These are phyloP conservation scores for Abortiporus biennis DNA, from an alignment of 1,284 basidiomycete species.

Conservation along the genomic window DNA sequence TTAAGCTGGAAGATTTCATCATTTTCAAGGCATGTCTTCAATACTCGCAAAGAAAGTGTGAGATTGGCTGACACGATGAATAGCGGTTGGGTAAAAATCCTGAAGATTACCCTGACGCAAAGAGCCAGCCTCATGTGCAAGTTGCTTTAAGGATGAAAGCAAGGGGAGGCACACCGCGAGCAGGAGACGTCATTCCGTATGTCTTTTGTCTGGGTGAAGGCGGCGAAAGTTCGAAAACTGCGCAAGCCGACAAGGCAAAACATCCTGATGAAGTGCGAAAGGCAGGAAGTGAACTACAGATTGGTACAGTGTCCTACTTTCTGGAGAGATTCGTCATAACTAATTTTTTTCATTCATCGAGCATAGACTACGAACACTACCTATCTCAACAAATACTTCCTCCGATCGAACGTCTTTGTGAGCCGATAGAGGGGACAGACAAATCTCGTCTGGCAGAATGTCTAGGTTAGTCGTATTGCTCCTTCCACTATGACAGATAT, in stretches of 20 bases:
- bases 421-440: conserved; percentile 95
- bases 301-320: conserved; percentile 48
- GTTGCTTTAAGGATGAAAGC: conserved; percentile 91
- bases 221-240: conserved; percentile 68
- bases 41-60: background rate
- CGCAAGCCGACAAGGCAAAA: conserved; percentile 87
- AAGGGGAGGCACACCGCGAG: conserved; percentile 73
- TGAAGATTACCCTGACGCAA: conserved; percentile 94
- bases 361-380: conserved; percentile 86
- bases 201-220: conserved; percentile 85
- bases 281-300: conserved; percentile 57
- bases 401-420: conserved; percentile 92
- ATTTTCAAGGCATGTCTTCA: conserved; percentile 71
- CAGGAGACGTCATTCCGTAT: conserved; percentile 94
- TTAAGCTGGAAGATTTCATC: conserved; percentile 90
- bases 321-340: background rate
- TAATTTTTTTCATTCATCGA: background rate
- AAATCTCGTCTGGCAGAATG: conserved; percentile 89
- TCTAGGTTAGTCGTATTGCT: conserved; percentile 56
- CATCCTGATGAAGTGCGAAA: conserved; percentile 91
- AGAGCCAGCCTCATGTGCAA: conserved; percentile 94
- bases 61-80: background rate
- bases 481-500: background rate
- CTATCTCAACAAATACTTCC: conserved; percentile 90
- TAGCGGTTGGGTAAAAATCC: conserved; percentile 92